Conservation (phyloP, 2,329 filamentous ascomycete genomes). For the Trichoderma endophyticum region DNA sequence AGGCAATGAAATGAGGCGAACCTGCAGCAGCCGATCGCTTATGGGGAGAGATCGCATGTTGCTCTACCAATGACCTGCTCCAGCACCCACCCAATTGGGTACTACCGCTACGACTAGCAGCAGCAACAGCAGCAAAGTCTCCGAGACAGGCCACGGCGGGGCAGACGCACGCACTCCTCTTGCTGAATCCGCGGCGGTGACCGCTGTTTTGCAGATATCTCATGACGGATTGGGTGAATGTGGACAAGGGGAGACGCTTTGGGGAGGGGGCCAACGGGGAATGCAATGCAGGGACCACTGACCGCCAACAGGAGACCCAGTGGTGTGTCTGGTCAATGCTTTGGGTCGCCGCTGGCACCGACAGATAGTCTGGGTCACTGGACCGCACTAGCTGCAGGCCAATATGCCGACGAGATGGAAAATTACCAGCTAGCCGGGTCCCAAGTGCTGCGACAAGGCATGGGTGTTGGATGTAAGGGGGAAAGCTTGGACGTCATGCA, state of each 20-base stretch:
- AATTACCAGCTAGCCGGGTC: constrained; percentile 14
- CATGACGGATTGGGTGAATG: background rate
- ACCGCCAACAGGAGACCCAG: background rate
- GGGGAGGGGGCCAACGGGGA: background rate
- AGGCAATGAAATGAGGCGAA: constrained; percentile 2
- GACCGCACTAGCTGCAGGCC: constrained; percentile 16
- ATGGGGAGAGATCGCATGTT: constrained; percentile 5
- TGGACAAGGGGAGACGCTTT: background rate
- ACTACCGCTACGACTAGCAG: background rate
- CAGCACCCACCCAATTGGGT: background rate
- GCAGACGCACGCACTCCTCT: background rate
- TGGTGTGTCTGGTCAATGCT: background rate
- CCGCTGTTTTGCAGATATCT: constrained; percentile 8
- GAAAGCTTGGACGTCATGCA: background rate
- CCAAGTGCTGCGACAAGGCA: background rate
- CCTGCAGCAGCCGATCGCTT: constrained; percentile 14
- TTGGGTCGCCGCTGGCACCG: background rate
- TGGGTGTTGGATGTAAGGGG: constrained; percentile 3
- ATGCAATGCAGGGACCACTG: constrained; percentile 18
- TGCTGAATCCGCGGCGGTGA: background rate
- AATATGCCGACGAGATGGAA: constrained; percentile 6
- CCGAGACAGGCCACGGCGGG: constrained; percentile 8
- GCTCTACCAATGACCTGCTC: background rate
- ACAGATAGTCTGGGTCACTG: constrained; percentile 16
- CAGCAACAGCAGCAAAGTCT: constrained; percentile 3